These are phyloP conservation scores for Arabidopsis lyrata DNA, from an alignment of 441 rosid species.

Conservation along the genomic window DNA sequence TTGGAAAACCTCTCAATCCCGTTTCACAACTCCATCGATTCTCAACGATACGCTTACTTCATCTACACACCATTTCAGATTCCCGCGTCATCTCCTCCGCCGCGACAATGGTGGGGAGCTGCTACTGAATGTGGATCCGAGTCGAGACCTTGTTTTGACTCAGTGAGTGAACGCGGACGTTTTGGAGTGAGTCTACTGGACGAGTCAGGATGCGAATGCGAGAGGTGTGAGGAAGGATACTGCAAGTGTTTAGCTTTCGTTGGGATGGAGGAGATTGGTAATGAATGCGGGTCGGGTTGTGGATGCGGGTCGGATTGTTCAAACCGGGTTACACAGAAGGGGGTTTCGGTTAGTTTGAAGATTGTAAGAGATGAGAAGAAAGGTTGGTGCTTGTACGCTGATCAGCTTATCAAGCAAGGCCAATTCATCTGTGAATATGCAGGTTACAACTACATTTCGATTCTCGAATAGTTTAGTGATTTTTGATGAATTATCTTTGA, in stretches of 20 bases:
- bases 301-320: slow-evolving; percentile 63
- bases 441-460: slow-evolving; percentile 50
- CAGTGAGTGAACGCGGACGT: slow-evolving; percentile 14
- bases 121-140: slow-evolving; percentile 2
- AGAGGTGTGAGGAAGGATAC: slow-evolving; percentile 53
- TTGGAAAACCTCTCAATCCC: slow-evolving; percentile 63
- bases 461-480: not conserved
- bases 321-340: slow-evolving; percentile 68
- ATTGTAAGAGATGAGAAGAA: slow-evolving; percentile 62
- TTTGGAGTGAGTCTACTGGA: slow-evolving; percentile 40
- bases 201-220: slow-evolving; percentile 58
- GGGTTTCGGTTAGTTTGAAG: slow-evolving; percentile 63
- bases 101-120: slow-evolving; percentile 70
- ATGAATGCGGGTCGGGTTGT: slow-evolving; percentile 78
- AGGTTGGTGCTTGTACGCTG: slow-evolving; percentile 85
- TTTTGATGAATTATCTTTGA: not conserved
- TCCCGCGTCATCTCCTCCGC: slow-evolving; percentile 48
- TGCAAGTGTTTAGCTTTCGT: slow-evolving; percentile 47
- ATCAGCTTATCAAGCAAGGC: slow-evolving; percentile 62
- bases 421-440: slow-evolving; percentile 89
- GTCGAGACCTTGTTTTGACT: not conserved
- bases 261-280: slow-evolving; percentile 51
- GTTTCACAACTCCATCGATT: slow-evolving; percentile 54
- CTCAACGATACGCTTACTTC: slow-evolving; percentile 64
- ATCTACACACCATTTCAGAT: slow-evolving; percentile 66